phyloP scores from a whole-genome alignment of 495 filamentous ascomycete species.

The Talaromyces nanjingensis region DNA sequence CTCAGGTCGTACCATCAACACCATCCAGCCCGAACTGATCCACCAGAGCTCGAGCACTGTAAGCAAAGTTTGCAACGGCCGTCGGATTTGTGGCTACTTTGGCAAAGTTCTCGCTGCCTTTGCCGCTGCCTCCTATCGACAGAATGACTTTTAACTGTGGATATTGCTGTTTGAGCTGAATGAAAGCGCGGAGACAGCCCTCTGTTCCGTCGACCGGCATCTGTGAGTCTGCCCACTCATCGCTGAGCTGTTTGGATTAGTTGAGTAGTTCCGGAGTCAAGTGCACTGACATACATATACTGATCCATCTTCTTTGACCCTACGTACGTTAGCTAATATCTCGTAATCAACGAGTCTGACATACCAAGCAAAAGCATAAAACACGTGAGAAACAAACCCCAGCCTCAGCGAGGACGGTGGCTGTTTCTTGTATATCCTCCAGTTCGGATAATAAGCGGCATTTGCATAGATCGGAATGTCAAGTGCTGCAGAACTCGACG shows the following conservation, averaged over 20 bases:
- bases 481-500: slow-evolving; percentile 18
- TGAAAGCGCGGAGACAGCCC: slow-evolving; percentile 73
- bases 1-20: slow-evolving; percentile 63
- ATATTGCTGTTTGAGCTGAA: slow-evolving; percentile 64
- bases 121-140: slow-evolving; percentile 79
- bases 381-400: slow-evolving; percentile 66
- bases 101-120: slow-evolving; percentile 72
- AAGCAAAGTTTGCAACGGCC: slow-evolving; percentile 62
- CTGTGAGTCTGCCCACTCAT: slow-evolving; percentile 78
- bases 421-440: slow-evolving; percentile 68
- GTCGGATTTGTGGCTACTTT: slow-evolving; percentile 57
- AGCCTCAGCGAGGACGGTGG: slow-evolving; percentile 72
- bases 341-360: background rate
- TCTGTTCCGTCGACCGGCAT: slow-evolving; percentile 71
- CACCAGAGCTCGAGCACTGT: slow-evolving; percentile 62
- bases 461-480: slow-evolving; percentile 49
- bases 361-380: slow-evolving; percentile 81
- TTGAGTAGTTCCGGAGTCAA: background rate
- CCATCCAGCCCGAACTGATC: slow-evolving; percentile 75
- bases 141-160: slow-evolving; percentile 72
- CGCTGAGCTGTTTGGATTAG: slow-evolving; percentile 56
- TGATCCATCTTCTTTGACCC: slow-evolving; percentile 69
- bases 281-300: slow-evolving; percentile 56
- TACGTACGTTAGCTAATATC: slow-evolving; percentile 20
- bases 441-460: slow-evolving; percentile 88